A percentile compares a stretch with the other conserved stretches of the same genome.
Evolutionary conservation across 345 rosid species (phyloP).

Genomic region (Bruguiera gymnorhiza): DNA sequence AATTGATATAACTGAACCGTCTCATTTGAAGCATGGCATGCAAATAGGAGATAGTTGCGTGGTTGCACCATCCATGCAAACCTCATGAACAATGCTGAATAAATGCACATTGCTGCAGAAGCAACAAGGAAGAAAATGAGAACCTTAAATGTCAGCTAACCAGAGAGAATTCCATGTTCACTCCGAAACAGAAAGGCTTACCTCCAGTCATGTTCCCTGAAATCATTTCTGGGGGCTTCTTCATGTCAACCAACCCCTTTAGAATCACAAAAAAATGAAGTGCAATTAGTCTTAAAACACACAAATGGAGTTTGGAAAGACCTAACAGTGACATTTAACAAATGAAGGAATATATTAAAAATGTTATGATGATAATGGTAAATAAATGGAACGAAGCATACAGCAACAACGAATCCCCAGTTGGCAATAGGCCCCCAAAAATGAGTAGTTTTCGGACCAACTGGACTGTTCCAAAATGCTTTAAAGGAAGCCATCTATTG

Average conservation of each 20-base stretch:
- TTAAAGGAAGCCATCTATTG: conserved; percentile 12
- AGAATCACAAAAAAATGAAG: not conserved
- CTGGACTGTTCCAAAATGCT: conserved; percentile 39
- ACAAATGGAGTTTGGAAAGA: not conserved
- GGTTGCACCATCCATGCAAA: conserved; percentile 94
- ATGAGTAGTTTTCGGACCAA: conserved; percentile 57
- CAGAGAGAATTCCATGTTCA: not conserved
- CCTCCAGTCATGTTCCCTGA: conserved; percentile 89
- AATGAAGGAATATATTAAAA: not conserved
- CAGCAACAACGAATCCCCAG: conserved; percentile 47
- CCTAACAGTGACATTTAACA: too few species aligned
- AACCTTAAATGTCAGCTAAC: not conserved
- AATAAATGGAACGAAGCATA: conserved; percentile 16
- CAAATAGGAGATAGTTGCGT: conserved; percentile 75
- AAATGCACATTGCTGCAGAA: conserved; percentile 68
- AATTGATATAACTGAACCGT: conserved; percentile 90
- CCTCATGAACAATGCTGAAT: conserved; percentile 80
- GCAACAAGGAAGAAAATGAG: not conserved
- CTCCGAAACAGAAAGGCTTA: conserved; percentile 10
- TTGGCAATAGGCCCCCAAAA: conserved; percentile 53
- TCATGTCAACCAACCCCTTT: conserved; percentile 86
- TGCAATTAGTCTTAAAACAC: not conserved
- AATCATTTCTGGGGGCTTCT: conserved; percentile 93
- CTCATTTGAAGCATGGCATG: conserved; percentile 95
- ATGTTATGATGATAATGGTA: conserved; percentile 3